These are phyloP conservation scores for Catharanthus roseus DNA, from an alignment of 257 asterid genomes.

Conservation along the genomic window DNA sequence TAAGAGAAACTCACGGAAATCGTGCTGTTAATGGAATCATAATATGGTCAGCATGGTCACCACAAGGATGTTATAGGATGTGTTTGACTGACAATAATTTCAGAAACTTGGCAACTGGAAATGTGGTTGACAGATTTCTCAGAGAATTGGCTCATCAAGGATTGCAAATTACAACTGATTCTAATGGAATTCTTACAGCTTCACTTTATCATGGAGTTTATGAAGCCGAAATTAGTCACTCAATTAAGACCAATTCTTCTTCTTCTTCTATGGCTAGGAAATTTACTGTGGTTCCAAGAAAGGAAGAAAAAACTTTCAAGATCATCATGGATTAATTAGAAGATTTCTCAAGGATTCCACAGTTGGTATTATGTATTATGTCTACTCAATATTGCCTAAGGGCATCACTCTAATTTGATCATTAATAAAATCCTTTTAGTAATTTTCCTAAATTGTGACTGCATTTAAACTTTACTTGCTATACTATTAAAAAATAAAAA, in stretches of 20 bases:
- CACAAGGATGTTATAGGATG: constrained; percentile 27
- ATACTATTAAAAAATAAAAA: too few relatives aligned
- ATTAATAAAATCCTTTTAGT: too few relatives aligned
- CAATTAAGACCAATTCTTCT: neutral
- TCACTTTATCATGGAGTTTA: constrained; percentile 31
- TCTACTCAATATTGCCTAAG: too few relatives aligned
- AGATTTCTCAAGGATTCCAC: too few relatives aligned
- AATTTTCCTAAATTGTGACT: too few relatives aligned
- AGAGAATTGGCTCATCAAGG: constrained; percentile 18
- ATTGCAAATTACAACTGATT: constrained; percentile 18
- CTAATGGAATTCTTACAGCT: constrained; percentile 18
- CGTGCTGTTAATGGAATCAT: constrained; percentile 26
- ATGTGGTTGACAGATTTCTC: constrained; percentile 27
- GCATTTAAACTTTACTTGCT: too few relatives aligned
- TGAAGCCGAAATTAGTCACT: constrained; percentile 18
- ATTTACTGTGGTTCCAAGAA: neutral
- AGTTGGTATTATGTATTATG: too few relatives aligned
- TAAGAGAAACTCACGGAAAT: constrained; percentile 27
- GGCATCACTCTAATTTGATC: too few relatives aligned
- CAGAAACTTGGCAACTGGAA: constrained; percentile 32
- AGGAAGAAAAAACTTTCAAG: neutral
- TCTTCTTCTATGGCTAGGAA: neutral
- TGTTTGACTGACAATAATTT: constrained; percentile 30
- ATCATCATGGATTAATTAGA: too few relatives aligned
- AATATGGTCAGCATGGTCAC: constrained; percentile 26